Evolutionary conservation across 305 asterid genomes (phyloP).

Genomic region (Fraxinus baroniana): DNA sequence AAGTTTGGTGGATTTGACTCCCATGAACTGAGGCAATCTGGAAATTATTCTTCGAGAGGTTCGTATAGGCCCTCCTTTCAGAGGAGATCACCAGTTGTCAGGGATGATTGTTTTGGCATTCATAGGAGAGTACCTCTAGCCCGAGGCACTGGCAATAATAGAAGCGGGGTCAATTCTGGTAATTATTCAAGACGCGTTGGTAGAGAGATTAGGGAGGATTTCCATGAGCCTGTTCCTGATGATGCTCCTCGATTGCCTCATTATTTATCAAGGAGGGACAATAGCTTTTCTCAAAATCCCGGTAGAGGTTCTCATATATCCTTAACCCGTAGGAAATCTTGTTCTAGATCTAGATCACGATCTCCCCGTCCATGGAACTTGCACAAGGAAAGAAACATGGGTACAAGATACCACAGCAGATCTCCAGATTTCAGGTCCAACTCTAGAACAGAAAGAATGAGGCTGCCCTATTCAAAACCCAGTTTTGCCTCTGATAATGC

Average conservation of each 20-base stretch:
- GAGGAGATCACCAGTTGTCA: constrained; percentile 52
- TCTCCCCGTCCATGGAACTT: constrained; percentile 71
- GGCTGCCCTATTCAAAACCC: constrained; percentile 50
- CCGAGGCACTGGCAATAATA: constrained; percentile 35
- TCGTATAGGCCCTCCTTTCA: constrained; percentile 42
- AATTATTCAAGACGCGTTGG: constrained; percentile 44
- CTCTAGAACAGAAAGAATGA: constrained; percentile 48
- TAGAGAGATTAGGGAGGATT: constrained; percentile 49
- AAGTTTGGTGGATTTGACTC: constrained; percentile 44
- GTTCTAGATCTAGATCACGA: constrained; percentile 79
- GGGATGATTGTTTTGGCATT: constrained; percentile 46
- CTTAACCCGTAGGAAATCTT: constrained; percentile 47
- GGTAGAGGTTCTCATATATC: constrained; percentile 38
- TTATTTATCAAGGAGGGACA: constrained; percentile 50
- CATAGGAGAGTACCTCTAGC: constrained; percentile 42
- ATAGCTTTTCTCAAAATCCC: constrained; percentile 48
- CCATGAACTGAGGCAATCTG: constrained; percentile 44
- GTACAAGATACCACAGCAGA: constrained; percentile 45
- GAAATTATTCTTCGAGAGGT: constrained; percentile 43
- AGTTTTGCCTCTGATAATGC: constrained; percentile 47
- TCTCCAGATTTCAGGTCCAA: constrained; percentile 74
- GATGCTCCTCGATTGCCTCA: constrained; percentile 44
- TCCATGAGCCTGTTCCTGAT: constrained; percentile 39
- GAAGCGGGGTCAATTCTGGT: constrained; percentile 41
- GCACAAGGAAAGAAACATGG: constrained; percentile 46